Evolutionary conservation across 2,329 filamentous ascomycete species (phyloP), one percentile per base, ranked within the genome.

Genomic region (Pestalotiopsis sp.): DNA sequence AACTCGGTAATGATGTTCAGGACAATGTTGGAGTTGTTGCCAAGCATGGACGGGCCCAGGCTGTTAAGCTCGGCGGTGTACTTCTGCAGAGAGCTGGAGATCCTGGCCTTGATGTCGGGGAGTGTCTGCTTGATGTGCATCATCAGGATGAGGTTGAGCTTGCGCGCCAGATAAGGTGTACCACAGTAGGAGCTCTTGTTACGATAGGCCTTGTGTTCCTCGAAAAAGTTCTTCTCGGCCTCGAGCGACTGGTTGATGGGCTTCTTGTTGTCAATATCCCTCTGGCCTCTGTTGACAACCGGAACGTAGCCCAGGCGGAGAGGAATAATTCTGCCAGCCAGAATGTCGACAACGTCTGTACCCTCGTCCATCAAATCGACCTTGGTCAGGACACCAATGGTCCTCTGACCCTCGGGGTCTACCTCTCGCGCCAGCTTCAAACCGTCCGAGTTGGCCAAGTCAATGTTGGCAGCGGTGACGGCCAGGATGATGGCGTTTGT

Each of bases 111-210:
- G 85, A 99, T 99, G 78, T 99, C 96, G 55, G 96, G 96, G 14
- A 99, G 88, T 1, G 96, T 99, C 84, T 99, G 95, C 83, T 99
- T 99, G 85, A 99, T 99, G 85, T 99, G 96, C 96, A 99, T 99
- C 95, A 99, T 98, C 74, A 99, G 88, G 77, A 99, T 98, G 76
- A 99, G 86, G 82, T 99, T 99, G 69, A 99, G 89, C 83, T 99
- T 99, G 73, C 95, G 91, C 3, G 96, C 96, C 69, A 99, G 86
- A 78, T 99, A 99, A 3, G 96, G 96, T 3, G 96, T 99, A 80
- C 96, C 96, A 81, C 96, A 99, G 86, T 99, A 99, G 5, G 94
- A 93, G 78, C 94, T 94, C 89, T 99, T 99, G 83, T 98, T 99
- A 69, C 94, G 89, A 82, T 99, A 99, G 40, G 96, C 95, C 84